phyloP scores from a whole-genome alignment of 352 stramenopile genomes.

The Bremia lactucae region DNA sequence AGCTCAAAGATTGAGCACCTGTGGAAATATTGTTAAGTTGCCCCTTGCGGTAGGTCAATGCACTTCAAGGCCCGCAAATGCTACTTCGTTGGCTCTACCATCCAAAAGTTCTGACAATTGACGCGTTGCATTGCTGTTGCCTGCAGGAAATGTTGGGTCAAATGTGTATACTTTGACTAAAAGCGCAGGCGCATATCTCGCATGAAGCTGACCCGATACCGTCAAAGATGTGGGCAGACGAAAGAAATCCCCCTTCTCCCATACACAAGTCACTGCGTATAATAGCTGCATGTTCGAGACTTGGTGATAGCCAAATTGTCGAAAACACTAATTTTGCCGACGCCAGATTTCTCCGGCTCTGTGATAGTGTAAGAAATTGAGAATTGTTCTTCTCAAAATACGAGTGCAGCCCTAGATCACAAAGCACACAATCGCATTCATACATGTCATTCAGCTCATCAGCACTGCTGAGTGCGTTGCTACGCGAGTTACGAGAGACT shows the following conservation, averaged over 20 bases:
- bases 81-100: conserved; percentile 95
- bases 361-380: conserved; percentile 56
- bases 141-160: conserved; percentile 96
- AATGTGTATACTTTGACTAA: conserved; percentile 99
- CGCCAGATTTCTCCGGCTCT: too few species aligned
- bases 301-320: too few species aligned
- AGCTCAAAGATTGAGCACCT: conserved; percentile 72
- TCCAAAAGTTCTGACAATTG: conserved; percentile 98
- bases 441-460: too few species aligned
- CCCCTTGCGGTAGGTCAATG: conserved; percentile 90
- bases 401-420: conserved; percentile 47
- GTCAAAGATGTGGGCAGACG: conserved; percentile 85
- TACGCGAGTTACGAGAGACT: conserved; percentile 91
- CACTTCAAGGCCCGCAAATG: conserved; percentile 69
- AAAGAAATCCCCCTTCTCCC: too few species aligned
- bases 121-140: conserved; percentile 96
- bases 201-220: conserved; percentile 89
- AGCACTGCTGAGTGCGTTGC: conserved; percentile 87
- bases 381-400: conserved; percentile 80
- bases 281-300: too few species aligned
- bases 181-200: conserved; percentile 94
- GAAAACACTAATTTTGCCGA: conserved; percentile 76
- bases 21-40: conserved; percentile 85
- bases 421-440: too few species aligned
- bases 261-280: too few species aligned